phyloP scores from a whole-genome alignment of 2,329 filamentous ascomycete genomes.

The Sporothrix phasma region DNA sequence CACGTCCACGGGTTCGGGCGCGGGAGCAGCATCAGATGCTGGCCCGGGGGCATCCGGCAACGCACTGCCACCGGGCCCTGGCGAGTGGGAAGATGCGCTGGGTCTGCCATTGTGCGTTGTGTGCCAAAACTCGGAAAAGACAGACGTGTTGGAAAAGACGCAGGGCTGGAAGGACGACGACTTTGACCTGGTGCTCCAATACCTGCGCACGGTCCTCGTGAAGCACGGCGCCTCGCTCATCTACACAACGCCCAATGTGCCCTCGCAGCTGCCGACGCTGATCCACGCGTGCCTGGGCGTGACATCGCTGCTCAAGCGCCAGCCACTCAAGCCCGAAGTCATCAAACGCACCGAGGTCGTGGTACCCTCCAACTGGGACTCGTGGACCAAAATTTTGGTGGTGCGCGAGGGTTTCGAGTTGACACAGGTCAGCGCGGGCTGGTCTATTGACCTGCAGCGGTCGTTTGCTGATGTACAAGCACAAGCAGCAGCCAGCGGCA shows the following conservation, averaged over 20 bases:
- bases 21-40: no score
- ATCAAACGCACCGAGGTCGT: slow-evolving; percentile 91
- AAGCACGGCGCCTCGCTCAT: slow-evolving; percentile 79
- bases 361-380: slow-evolving; percentile 95
- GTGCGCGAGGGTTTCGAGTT: slow-evolving; percentile 86
- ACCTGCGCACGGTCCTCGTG: slow-evolving; percentile 77
- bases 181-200: slow-evolving; percentile 92
- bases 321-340: slow-evolving; percentile 77
- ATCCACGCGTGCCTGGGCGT: slow-evolving; percentile 81
- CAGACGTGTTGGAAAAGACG: slow-evolving; percentile 81
- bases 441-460: slow-evolving; percentile 73
- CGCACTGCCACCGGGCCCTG: slow-evolving; percentile 69
- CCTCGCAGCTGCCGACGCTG: slow-evolving; percentile 67
- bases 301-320: slow-evolving; percentile 68
- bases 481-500: slow-evolving; percentile 12
- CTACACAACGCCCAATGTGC: slow-evolving; percentile 68
- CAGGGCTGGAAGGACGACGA: slow-evolving; percentile 92
- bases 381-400: slow-evolving; percentile 93
- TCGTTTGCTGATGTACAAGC: slow-evolving; percentile 25
- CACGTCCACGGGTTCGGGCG: no score
- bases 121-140: slow-evolving; percentile 92
- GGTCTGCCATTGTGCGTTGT: slow-evolving; percentile 85
- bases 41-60: no score
- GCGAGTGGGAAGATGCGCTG: slow-evolving; percentile 86
- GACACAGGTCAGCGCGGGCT: slow-evolving; percentile 75